Conservation (phyloP, 2,329 filamentous ascomycete genomes). For the Bertia moriformis region DNA sequence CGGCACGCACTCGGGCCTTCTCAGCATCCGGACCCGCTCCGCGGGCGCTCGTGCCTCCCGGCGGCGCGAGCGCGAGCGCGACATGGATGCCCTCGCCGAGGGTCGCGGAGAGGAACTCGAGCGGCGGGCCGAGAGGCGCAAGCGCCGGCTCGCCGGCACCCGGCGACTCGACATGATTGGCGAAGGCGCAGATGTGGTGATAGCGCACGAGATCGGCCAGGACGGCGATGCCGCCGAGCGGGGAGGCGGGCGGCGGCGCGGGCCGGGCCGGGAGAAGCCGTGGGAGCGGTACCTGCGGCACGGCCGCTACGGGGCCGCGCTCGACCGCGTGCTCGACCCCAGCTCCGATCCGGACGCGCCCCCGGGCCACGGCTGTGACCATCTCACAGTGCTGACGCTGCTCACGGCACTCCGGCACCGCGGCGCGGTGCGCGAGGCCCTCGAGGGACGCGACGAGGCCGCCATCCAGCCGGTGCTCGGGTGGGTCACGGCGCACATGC, state of each 20-base stretch:
- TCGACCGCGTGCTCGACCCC: conserved; percentile 62
- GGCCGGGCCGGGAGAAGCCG: conserved; percentile 45
- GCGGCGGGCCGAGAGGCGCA: conserved; percentile 54
- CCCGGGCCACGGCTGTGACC: conserved; percentile 42
- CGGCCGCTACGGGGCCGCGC: conserved; percentile 60
- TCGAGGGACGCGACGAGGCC: conserved; percentile 41
- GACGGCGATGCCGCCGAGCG: conserved; percentile 4
- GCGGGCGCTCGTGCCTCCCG: conserved; percentile 67
- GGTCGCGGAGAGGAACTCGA: conserved; percentile 70
- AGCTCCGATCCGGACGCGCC: too few relatives aligned
- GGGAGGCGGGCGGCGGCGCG: conserved; percentile 19
- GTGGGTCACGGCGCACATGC: conserved; percentile 45
- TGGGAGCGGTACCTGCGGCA: conserved; percentile 77
- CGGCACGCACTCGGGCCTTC: conserved; percentile 84
- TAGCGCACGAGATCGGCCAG: conserved; percentile 58
- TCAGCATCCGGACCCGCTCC: conserved; percentile 75
- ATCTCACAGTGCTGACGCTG: conserved; percentile 58
- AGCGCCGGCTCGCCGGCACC: conserved; percentile 29
- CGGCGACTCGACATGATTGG: conserved; percentile 61
- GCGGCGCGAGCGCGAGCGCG: conserved; percentile 64
- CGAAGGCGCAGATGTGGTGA: conserved; percentile 75
- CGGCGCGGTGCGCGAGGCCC: conserved; percentile 41
- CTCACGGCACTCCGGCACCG: conserved; percentile 52
- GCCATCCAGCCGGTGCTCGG: conserved; percentile 44
- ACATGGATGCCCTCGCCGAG: conserved; percentile 69